Base-by-base conservation (phyloP, 768 basidiomycete species). In the Xanthoconium stramineum region DNA sequence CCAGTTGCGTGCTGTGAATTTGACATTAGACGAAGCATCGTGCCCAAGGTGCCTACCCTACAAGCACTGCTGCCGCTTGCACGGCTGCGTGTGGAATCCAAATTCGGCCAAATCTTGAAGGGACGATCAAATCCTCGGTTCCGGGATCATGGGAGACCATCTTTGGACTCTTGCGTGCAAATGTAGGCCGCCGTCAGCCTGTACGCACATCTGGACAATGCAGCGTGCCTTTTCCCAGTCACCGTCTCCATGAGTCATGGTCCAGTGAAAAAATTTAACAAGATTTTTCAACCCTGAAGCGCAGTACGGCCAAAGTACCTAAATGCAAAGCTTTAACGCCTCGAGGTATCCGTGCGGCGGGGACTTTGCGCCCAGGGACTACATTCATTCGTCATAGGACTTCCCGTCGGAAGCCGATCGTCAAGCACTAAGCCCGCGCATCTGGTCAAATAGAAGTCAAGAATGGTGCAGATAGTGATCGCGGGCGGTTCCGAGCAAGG, bases 331-430 rank as follows among this genome's bases (percentile, higher is more conserved):
- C 32, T 61, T 60, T 53, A 37, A 8, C 39, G 57, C 70, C 70
- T 72, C 70, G 69, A 69, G 70, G 70, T 61, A 61, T 68, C 35
- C 52, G 69, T 71, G 71, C 62, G 69, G 67, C 65, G 54, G 55
- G 47, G 40, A 57, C 51, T 57, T 69, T 71, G 64, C 69, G 68
- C 62, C 64, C 56, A 62, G 61, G 60, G 57, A 61, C 61, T 35
- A 48, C 24, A 57, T 61, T 57, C 47, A 63, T 62, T 69, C 65
- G 66, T 69, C 71, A 72, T 67, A 48, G 56, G 19, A 47, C 62
- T 55, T 64, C 53, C 67, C 60, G 63, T 58, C 65, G 58, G 70
- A 66, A 60, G 45, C 58, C 52, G 61, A 60, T 71, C 59, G 44
- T 47, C 57, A 51, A 61, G 52, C 53, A 65, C 55, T 61, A 61